A percentile compares a stretch with the other conserved stretches of the same genome.
phyloP scores from a whole-genome alignment of 2,329 filamentous ascomycete species.

The Geosmithia flava region DNA sequence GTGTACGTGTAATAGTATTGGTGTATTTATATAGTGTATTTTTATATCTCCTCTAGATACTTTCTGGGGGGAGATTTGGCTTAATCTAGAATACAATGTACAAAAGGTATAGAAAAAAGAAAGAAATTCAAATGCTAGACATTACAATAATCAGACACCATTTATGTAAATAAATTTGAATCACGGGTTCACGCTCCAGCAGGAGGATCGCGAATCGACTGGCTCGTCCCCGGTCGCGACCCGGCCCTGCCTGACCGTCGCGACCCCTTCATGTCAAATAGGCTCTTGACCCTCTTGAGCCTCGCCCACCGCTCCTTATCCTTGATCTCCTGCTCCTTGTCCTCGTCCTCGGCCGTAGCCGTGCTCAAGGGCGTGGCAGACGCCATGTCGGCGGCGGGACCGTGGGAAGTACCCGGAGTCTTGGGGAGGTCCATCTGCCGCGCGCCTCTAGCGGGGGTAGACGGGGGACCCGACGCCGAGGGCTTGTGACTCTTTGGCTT shows the following conservation, averaged over 20 bases:
- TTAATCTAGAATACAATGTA: too few species aligned
- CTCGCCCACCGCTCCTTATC: slow-evolving; percentile 66
- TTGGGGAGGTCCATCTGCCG: not conserved
- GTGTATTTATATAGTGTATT: not conserved
- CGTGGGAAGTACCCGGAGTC: not conserved
- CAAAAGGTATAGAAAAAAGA: not conserved
- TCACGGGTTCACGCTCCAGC: not conserved
- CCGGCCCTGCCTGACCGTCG: slow-evolving; percentile 33
- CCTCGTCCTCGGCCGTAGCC: slow-evolving; percentile 19
- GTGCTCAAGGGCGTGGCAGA: not conserved
- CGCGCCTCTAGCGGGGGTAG: not conserved
- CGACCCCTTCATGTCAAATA: slow-evolving; percentile 53
- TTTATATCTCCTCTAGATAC: too few species aligned
- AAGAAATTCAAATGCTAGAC: not conserved
- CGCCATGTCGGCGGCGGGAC: not conserved
- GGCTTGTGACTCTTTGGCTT: not conserved
- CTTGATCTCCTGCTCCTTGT: slow-evolving; percentile 37
- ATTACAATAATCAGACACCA: not conserved
- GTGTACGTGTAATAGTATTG: not conserved
- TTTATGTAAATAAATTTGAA: not conserved
- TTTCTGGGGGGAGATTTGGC: too few species aligned
- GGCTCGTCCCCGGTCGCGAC: slow-evolving; percentile 26
- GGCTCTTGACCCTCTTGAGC: slow-evolving; percentile 56
- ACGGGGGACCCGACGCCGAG: not conserved
- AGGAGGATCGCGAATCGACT: slow-evolving; percentile 10